Evolutionary conservation across 108 stramenopile species (phyloP).

Genomic region (Fragilariopsis cylindrus): DNA sequence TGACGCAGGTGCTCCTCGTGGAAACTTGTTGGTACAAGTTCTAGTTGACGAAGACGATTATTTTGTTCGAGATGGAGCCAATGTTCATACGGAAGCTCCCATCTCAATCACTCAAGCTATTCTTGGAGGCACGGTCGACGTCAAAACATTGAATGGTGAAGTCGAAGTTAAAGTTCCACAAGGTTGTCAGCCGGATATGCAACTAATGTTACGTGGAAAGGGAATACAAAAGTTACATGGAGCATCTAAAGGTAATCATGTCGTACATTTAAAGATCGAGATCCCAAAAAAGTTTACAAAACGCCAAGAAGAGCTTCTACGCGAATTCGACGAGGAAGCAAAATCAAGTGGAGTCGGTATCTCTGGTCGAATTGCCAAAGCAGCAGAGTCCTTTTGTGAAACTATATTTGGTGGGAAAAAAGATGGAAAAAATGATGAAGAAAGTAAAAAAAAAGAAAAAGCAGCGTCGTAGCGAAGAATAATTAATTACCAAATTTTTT

Average conservation of each 20-base stretch:
- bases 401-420: conserved; percentile 63
- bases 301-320: conserved; percentile 91
- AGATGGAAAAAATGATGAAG: conserved; percentile 17
- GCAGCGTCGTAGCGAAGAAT: conserved; percentile 9
- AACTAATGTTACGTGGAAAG: conserved; percentile 90
- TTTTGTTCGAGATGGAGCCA: conserved; percentile 84
- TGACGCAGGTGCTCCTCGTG: conserved; percentile 83
- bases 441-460: conserved; percentile 6
- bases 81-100: conserved; percentile 84
- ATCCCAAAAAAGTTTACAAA: conserved; percentile 88
- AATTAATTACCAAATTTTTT: too few species aligned
- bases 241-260: conserved; percentile 84
- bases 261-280: conserved; percentile 91
- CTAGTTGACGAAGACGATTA: conserved; percentile 87
- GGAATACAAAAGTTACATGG: conserved; percentile 81
- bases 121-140: conserved; percentile 93
- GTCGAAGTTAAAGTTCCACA: conserved; percentile 94
- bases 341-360: conserved; percentile 55
- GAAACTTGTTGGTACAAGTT: conserved; percentile 90
- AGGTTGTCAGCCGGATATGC: conserved; percentile 90
- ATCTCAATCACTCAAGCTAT: conserved; percentile 82
- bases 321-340: conserved; percentile 90
- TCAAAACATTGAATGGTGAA: conserved; percentile 92
- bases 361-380: conserved; percentile 64
- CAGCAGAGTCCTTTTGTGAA: conserved; percentile 73